phyloP scores from a whole-genome alignment of 1,139 yeast genomes.

The Blastobotrys malaysiensis region DNA sequence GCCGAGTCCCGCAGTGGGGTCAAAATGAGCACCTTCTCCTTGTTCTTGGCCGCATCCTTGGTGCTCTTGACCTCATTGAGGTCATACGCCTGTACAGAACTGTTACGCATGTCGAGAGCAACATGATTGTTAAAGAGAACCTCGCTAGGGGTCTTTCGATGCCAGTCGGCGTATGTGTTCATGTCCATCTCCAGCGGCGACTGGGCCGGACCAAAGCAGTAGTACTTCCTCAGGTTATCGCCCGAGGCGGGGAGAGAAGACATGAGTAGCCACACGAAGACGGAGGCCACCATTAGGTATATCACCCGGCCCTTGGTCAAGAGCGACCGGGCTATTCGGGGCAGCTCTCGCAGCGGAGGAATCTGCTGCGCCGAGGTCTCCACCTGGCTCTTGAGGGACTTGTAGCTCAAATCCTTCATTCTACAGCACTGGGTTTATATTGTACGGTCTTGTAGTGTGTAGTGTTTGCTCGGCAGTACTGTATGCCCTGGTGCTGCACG shows the following conservation, averaged over 20 bases:
- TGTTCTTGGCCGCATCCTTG: conserved; percentile 60
- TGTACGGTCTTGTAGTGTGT: neutral
- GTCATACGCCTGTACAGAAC: conserved; percentile 40
- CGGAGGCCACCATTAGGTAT: conserved; percentile 11
- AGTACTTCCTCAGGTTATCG: conserved; percentile 18
- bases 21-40: conserved; percentile 74
- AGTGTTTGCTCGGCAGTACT: too few species aligned
- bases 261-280: conserved; percentile 14
- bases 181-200: conserved; percentile 26
- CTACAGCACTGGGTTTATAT: neutral
- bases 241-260: conserved; percentile 18
- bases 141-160: conserved; percentile 25
- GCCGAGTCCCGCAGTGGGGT: conserved; percentile 79
- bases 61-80: conserved; percentile 68
- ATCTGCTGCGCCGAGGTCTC: conserved; percentile 1
- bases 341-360: conserved; percentile 7
- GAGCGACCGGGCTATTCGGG: conserved; percentile 6
- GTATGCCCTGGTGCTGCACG: neutral
- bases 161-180: conserved; percentile 27
- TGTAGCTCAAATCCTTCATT: neutral
- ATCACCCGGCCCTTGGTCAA: conserved; percentile 14
- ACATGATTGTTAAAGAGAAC: conserved; percentile 25
- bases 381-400: neutral
- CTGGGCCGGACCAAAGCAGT: conserved; percentile 29
- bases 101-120: conserved; percentile 16